Evolutionary conservation across 805 yeast species (phyloP).

Genomic region (Yamadazyma kitorensis): DNA sequence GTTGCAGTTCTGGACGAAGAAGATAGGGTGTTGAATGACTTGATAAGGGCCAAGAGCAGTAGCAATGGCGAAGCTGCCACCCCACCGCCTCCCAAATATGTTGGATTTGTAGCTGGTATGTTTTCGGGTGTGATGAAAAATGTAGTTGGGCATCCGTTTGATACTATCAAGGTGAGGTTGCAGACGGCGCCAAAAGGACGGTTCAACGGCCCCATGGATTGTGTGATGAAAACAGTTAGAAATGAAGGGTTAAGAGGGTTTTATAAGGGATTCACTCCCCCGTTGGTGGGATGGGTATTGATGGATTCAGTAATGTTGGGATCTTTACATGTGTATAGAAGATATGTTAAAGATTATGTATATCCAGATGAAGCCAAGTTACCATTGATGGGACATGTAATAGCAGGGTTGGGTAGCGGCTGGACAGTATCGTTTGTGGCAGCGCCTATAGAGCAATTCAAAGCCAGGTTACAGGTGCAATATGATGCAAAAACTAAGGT

Average conservation of each 20-base stretch:
- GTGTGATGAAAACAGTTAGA: slow-evolving; percentile 65
- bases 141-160: slow-evolving; percentile 91
- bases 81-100: slow-evolving; percentile 47
- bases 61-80: slow-evolving; percentile 6
- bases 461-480: slow-evolving; percentile 86
- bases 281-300: slow-evolving; percentile 87
- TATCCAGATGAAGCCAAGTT: slow-evolving; percentile 60
- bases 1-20: slow-evolving; percentile 26
- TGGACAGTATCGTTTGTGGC: slow-evolving; percentile 94
- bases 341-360: slow-evolving; percentile 60
- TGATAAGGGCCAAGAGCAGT: slow-evolving; percentile 1
- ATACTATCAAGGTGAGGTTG: slow-evolving; percentile 81
- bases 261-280: slow-evolving; percentile 91
- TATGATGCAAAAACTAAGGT: slow-evolving; percentile 69
- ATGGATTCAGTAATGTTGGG: slow-evolving; percentile 94
- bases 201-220: slow-evolving; percentile 80
- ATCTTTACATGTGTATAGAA: slow-evolving; percentile 72
- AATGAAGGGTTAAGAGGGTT: slow-evolving; percentile 79
- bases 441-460: slow-evolving; percentile 87
- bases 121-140: slow-evolving; percentile 85
- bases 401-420: slow-evolving; percentile 83
- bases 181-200: slow-evolving; percentile 62
- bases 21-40: slow-evolving; percentile 18
- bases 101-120: slow-evolving; percentile 87
- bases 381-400: slow-evolving; percentile 70